Conservation (phyloP, 2,329 filamentous ascomycete genomes). For the Phyllosticta paracitricarpa region DNA sequence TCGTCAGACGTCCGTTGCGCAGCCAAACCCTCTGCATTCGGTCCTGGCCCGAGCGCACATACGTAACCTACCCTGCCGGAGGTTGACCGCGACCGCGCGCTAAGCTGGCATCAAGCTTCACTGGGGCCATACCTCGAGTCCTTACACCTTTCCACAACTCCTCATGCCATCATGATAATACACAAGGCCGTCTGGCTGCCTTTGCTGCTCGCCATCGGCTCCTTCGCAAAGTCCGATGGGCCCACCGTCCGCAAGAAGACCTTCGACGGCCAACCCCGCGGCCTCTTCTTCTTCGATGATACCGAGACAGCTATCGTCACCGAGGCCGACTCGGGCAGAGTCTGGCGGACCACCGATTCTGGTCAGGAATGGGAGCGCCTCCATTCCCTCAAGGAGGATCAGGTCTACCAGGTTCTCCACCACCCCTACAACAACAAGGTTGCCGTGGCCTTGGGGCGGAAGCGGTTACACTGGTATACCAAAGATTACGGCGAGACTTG, state of each 20-base stretch:
- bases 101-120: slow-evolving; percentile 8
- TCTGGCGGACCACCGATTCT: slow-evolving; percentile 72
- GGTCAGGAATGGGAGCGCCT: slow-evolving; percentile 66
- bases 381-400: slow-evolving; percentile 50
- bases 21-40: not conserved
- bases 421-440: slow-evolving; percentile 70
- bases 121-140: not conserved
- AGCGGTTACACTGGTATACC: slow-evolving; percentile 69
- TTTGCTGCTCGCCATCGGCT: slow-evolving; percentile 34
- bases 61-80: slow-evolving; percentile 7
- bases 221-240: slow-evolving; percentile 36
- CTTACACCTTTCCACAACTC: not conserved
- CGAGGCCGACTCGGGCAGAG: slow-evolving; percentile 51
- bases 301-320: slow-evolving; percentile 72
- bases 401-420: slow-evolving; percentile 55
- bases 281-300: slow-evolving; percentile 81
- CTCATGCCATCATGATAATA: slow-evolving; percentile 12
- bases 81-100: slow-evolving; percentile 6
- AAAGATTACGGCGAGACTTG: slow-evolving; percentile 74
- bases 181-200: slow-evolving; percentile 23
- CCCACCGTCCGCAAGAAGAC: slow-evolving; percentile 54
- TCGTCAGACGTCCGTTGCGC: not conserved
- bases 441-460: slow-evolving; percentile 68
- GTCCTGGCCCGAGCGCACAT: not conserved
- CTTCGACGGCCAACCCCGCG: slow-evolving; percentile 51